Base-by-base conservation (phyloP, 495 filamentous ascomycete species). In the Darksidea phi region DNA sequence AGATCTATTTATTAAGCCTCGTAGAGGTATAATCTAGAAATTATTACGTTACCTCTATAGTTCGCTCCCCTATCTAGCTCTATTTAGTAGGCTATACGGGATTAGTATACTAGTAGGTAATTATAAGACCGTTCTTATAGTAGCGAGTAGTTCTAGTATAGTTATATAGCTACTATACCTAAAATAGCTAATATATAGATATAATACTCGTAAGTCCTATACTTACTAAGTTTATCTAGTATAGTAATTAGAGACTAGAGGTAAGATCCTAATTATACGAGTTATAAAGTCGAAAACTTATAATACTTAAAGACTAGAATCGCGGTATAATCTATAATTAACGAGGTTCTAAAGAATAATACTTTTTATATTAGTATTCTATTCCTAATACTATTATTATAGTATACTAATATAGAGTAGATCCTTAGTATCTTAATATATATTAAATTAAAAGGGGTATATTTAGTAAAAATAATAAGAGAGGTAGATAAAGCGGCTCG, bases 391-490 rank as follows among this genome's bases (percentile, higher is more conserved):
- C 48, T 52, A 36, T 52, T 52, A 15, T 52, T 52, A 52, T 36
- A 52, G 48, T 32, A 52, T n/a, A 17, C 48, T 52, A 52, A 52
- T 17, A 52, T 52, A 52, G 21, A 52, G 48, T 17, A 52, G 48
- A 52, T 52, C 48, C 48, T 52, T 52, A 52, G 48, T 17, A 52
- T 52, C 48, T 52, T 34, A 52, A 32, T 52, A n/a, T 52, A 52
- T 36, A 52, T 52, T 32, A 52, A 24, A 52, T 52, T 34, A 52
- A 24, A 24, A 52, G 48, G 48, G 26, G 48, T 24, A 26, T 17
- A 52, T 52, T 52, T 52, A 52, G 48, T 52, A n/a, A 52, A 23
- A 34, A 52, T 52, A 52, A 52, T 32, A 52, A 52, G 48, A 52
- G 24, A 34, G 26, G n/a, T n/a, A n/a, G 24, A 52, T 52, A 52